Conservation (phyloP, 257 asterid species). For the Solanum verrucosum region DNA sequence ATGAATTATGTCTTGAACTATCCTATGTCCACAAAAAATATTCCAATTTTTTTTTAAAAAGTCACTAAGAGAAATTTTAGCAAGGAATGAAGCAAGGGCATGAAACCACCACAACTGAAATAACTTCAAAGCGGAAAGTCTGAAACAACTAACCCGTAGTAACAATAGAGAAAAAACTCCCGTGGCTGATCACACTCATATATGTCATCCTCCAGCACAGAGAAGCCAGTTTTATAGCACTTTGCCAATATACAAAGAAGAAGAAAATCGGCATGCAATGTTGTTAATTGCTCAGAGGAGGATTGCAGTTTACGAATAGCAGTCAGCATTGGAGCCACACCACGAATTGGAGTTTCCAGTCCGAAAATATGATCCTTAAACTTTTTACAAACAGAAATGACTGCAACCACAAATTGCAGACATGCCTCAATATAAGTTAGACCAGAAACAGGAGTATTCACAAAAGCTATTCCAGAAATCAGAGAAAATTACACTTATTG, state of each 20-base stretch:
- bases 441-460: background rate
- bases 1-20: background rate
- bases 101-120: background rate
- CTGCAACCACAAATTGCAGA: conserved; percentile 34
- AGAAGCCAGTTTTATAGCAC: conserved; percentile 71
- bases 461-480: background rate
- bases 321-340: conserved; percentile 73
- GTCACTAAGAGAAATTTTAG: background rate
- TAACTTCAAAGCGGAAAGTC: background rate
- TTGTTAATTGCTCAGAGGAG: conserved; percentile 70
- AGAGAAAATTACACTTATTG: conserved; percentile 53
- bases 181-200: conserved; percentile 86
- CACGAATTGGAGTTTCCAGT: conserved; percentile 70
- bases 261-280: conserved; percentile 85
- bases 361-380: conserved; percentile 63
- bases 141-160: conserved; percentile 66
- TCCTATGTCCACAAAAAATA: background rate
- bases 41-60: background rate
- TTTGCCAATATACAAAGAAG: conserved; percentile 73
- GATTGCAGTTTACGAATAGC: conserved; percentile 65
- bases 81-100: background rate
- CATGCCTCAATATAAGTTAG: conserved; percentile 11
- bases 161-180: conserved; percentile 79
- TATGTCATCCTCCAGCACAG: conserved; percentile 58
- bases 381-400: conserved; percentile 70